These are phyloP conservation scores for Peziza echinospora DNA, from an alignment of 495 filamentous ascomycete genomes.

Conservation along the genomic window DNA sequence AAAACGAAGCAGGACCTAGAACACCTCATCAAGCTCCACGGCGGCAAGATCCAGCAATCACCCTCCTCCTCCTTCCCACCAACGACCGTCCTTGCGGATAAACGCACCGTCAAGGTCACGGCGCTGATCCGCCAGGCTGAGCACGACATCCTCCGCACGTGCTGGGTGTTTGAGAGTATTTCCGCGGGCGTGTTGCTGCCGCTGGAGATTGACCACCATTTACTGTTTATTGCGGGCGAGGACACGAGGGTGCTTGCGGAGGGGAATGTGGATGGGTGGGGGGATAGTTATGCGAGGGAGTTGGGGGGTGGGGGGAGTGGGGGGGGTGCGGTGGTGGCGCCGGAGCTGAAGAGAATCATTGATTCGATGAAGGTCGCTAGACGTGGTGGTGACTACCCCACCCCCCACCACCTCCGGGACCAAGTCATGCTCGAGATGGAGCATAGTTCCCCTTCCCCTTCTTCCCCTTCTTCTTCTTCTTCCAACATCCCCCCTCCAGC, in stretches of 20 bases:
- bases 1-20: conserved; percentile 66
- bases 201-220: conserved; percentile 4
- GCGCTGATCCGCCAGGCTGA: conserved; percentile 50
- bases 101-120: conserved; percentile 67
- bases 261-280: conserved; percentile 46
- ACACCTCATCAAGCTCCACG: conserved; percentile 64
- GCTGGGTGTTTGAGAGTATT: conserved; percentile 65
- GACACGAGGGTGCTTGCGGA: conserved; percentile 26
- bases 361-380: conserved; percentile 24
- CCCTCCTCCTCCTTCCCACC: conserved; percentile 37
- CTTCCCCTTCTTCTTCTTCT: neutral
- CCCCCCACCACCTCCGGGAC: conserved; percentile 12
- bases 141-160: conserved; percentile 49
- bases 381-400: conserved; percentile 7
- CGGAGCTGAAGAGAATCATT: conserved; percentile 41
- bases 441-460: conserved; percentile 34
- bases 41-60: conserved; percentile 61
- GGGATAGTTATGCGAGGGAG: conserved; percentile 67
- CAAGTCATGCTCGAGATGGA: conserved; percentile 29
- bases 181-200: conserved; percentile 18
- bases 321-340: conserved; percentile 39
- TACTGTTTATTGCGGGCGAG: conserved; percentile 22
- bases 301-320: conserved; percentile 70
- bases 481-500: too few relatives aligned
- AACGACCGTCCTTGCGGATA: conserved; percentile 60